A percentile compares a stretch with the other conserved stretches of the same genome.
Evolutionary conservation across 2,329 filamentous ascomycete genomes (phyloP).

Genomic region (Colletotrichum neosansevieriae): DNA sequence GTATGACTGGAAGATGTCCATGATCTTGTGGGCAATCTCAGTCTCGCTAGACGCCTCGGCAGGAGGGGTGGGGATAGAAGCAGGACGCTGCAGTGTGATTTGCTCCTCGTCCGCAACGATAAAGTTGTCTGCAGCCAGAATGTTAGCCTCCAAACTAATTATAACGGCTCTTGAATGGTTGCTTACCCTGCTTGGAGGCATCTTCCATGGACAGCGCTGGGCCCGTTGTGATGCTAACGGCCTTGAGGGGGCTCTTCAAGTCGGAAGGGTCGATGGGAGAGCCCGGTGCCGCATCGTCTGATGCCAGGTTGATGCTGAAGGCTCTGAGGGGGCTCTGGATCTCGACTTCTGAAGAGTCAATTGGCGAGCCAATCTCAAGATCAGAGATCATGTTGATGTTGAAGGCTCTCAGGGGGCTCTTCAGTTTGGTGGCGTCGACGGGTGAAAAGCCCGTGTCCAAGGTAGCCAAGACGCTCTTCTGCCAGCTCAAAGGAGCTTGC

Average conservation of each 20-base stretch:
- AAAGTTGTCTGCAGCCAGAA: neutral
- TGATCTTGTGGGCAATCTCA: slow-evolving; percentile 36
- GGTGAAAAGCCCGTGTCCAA: slow-evolving; percentile 33
- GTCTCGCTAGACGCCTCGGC: slow-evolving; percentile 24
- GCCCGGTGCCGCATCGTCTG: slow-evolving; percentile 14
- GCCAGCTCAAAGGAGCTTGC: slow-evolving; percentile 13
- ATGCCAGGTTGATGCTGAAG: slow-evolving; percentile 26
- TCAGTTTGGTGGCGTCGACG: slow-evolving; percentile 20
- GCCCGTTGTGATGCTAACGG: slow-evolving; percentile 16
- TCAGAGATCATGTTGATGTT: slow-evolving; percentile 26
- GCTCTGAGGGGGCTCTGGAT: slow-evolving; percentile 26
- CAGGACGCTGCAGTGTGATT: slow-evolving; percentile 7
- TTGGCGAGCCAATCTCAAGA: slow-evolving; percentile 36
- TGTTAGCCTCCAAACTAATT: neutral
- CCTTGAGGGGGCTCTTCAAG: slow-evolving; percentile 5
- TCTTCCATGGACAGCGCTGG: slow-evolving; percentile 4
- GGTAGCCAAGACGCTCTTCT: slow-evolving; percentile 18
- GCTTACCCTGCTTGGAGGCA: slow-evolving; percentile 11
- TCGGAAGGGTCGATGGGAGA: slow-evolving; percentile 19
- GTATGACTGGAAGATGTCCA: slow-evolving; percentile 33
- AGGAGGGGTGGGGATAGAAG: slow-evolving; percentile 27
- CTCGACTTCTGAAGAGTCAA: slow-evolving; percentile 30
- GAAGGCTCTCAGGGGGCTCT: slow-evolving; percentile 29
- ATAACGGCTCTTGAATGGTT: neutral
- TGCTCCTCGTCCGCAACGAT: slow-evolving; percentile 12